These are phyloP conservation scores for Scenedesmus sp. DNA, from an alignment of 163 green algal genomes.

Conservation along the genomic window DNA sequence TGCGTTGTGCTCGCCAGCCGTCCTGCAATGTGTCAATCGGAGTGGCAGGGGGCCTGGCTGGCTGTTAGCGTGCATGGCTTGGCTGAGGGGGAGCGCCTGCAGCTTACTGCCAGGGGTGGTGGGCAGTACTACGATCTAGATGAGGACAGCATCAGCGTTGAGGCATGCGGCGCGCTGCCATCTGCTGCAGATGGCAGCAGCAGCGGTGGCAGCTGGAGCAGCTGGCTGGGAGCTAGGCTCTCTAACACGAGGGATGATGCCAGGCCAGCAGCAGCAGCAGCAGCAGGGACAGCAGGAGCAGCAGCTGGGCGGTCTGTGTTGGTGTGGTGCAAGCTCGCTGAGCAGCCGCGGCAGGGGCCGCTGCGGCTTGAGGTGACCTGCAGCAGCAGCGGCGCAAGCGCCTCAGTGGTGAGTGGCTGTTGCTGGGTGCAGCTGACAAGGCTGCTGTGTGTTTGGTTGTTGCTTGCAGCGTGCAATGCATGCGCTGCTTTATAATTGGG, in stretches of 20 bases:
- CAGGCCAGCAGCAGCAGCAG: background rate
- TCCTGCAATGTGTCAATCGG: background rate
- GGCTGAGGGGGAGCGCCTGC: background rate
- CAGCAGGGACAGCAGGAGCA: background rate
- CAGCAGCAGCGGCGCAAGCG: background rate
- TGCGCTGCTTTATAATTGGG: no score
- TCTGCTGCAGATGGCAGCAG: background rate
- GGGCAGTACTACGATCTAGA: background rate
- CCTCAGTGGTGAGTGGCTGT: background rate
- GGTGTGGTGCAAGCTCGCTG: background rate
- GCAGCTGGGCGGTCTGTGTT: background rate
- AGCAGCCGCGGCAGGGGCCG: background rate
- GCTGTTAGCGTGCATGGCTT: background rate
- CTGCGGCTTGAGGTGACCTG: background rate
- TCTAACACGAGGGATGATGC: background rate
- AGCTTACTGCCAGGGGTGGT: background rate
- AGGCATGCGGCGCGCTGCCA: background rate
- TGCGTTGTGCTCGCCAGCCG: background rate
- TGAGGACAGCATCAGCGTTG: background rate
- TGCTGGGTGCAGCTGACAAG: background rate
- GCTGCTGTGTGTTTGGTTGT: background rate
- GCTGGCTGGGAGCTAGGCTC: background rate
- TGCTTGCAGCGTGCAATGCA: no score
- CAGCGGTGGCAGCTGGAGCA: background rate
- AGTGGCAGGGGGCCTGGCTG: background rate